Conservation (phyloP, 2,329 filamentous ascomycete genomes). For the Aspergillus uvarum region DNA sequence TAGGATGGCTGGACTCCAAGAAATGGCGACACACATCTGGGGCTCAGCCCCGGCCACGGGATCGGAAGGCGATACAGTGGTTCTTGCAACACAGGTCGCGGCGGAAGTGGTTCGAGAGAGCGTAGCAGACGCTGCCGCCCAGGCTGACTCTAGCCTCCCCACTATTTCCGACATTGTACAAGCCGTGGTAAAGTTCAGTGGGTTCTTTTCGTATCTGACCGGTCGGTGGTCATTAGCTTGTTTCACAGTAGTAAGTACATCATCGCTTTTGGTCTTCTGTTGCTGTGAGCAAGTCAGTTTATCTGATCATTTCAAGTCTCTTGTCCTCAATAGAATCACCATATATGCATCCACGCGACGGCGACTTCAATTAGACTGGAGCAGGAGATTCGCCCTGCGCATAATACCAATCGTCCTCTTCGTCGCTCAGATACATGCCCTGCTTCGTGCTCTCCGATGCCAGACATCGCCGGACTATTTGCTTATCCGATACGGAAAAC, state of each 20-base stretch:
- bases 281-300: neutral
- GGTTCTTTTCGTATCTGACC: constrained; percentile 85
- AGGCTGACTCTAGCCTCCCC: constrained; percentile 33
- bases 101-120: constrained; percentile 35
- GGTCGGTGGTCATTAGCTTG: constrained; percentile 91
- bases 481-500: constrained; percentile 67
- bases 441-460: constrained; percentile 86
- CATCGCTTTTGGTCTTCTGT: neutral
- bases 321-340: constrained; percentile 85
- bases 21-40: constrained; percentile 27
- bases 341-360: constrained; percentile 90
- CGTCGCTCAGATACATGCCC: constrained; percentile 62
- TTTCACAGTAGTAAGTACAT: constrained; percentile 64
- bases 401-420: constrained; percentile 70
- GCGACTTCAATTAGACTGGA: constrained; percentile 73
- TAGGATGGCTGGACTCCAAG: constrained; percentile 29
- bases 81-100: constrained; percentile 38
- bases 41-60: constrained; percentile 22
- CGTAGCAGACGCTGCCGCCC: constrained; percentile 33
- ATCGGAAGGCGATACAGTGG: constrained; percentile 42
- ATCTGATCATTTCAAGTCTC: constrained; percentile 53
- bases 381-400: constrained; percentile 68
- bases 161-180: constrained; percentile 48
- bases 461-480: constrained; percentile 78
- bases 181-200: constrained; percentile 68